phyloP scores from a whole-genome alignment of 352 stramenopile species.

The Phytopythium ostracodes region DNA sequence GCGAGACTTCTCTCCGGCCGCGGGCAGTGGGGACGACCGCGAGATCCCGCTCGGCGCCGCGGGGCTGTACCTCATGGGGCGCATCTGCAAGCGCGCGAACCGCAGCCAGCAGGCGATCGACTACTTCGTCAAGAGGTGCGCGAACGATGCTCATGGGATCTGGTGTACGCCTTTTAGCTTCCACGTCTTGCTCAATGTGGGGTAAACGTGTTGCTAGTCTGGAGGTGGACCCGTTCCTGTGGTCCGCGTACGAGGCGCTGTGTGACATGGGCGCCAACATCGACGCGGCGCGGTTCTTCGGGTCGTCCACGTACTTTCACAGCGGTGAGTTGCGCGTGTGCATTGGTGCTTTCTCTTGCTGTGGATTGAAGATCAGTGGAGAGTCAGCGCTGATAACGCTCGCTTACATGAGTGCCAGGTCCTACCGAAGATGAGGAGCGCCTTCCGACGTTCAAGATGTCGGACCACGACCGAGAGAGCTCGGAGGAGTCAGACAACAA shows the following conservation, averaged over 20 bases:
- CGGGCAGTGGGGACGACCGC: slow-evolving; percentile 19
- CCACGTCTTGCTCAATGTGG: neutral
- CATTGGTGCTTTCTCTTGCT: neutral
- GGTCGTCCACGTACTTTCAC: slow-evolving; percentile 38
- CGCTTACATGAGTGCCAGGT: too few relatives aligned
- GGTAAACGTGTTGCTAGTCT: slow-evolving; percentile 49
- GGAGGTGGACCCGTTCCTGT: slow-evolving; percentile 89
- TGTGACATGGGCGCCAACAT: slow-evolving; percentile 88
- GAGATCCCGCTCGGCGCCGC: slow-evolving; percentile 85
- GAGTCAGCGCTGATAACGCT: neutral
- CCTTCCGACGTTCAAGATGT: neutral
- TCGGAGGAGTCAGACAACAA: slow-evolving; percentile 22
- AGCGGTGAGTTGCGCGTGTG: slow-evolving; percentile 5
- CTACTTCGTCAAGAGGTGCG: slow-evolving; percentile 88
- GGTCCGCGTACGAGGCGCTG: slow-evolving; percentile 91
- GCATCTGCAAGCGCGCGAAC: slow-evolving; percentile 88
- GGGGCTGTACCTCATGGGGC: slow-evolving; percentile 89
- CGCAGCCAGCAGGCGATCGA: slow-evolving; percentile 86
- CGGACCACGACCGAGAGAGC: neutral
- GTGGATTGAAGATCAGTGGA: neutral
- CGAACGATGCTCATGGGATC: neutral
- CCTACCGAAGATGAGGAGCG: slow-evolving; percentile 11
- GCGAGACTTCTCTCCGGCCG: slow-evolving; percentile 10
- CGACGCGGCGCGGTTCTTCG: slow-evolving; percentile 65
- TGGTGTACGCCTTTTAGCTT: neutral